Base-by-base conservation (phyloP, 2,329 filamentous ascomycete genomes). In the Trichocomaceae sp. region DNA sequence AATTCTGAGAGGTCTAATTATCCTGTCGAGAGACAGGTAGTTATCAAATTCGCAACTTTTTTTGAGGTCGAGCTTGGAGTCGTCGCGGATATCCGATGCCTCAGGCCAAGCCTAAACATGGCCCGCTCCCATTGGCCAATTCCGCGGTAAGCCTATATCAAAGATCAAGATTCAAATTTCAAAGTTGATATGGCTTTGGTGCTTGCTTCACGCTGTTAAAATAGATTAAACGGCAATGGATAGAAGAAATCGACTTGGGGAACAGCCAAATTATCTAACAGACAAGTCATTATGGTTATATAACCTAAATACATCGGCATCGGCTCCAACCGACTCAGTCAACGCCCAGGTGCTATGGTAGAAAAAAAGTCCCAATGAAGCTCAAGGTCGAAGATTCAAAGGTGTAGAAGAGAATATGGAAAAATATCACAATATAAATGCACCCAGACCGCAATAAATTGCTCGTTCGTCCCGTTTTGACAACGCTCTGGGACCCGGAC, bases 321-420 rank as follows among this genome's bases (percentile, higher is more conserved):
- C 26, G 33, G 31, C 19, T 23, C 12, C 33, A 23, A 47, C 33
- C 31, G 52, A 17, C 37, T 47, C 17, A 22, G 23, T 29, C 46
- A 57, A 55, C 37, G 39, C 45, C 44, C n/a, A 45, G 44, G 39
- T 51, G 54, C 39, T 33, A 42, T 20, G 47, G 46, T 37, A 26
- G 47, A 52, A 46, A 60, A 49, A 50, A 50, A 58, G 49, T 31
- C 13, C 19, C 22, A 17, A 42, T 10, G 39, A 22, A 13, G 17
- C 22, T 20, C n/a, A 42, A 42, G 31, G 31, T 35, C 15, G 31
- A 33, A 35, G 31, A 35, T 15, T 35, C 2, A 35, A 35, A 13
- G 31, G 31, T 15, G 12, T 17, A 42, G 39, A 12, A 13, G 17
- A 42, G 39, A 42, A 42, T 42, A 42, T 17, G 12, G 9, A 17